Conservation (phyloP, 2,329 filamentous ascomycete genomes). For the Xylariales sp. region DNA sequence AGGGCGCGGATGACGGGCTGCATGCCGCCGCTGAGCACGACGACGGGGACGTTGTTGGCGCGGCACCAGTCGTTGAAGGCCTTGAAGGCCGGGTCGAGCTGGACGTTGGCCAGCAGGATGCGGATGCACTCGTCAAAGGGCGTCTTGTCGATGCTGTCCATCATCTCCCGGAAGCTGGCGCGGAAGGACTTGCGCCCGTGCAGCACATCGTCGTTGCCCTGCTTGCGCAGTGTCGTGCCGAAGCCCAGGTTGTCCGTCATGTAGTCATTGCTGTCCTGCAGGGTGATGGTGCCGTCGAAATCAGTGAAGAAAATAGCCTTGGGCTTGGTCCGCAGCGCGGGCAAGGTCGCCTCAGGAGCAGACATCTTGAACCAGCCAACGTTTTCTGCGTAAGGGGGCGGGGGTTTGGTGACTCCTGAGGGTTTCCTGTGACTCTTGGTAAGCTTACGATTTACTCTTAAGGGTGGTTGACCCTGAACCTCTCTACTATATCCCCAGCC, state of each 20-base stretch:
- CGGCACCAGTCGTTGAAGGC: constrained; percentile 83
- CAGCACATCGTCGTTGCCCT: constrained; percentile 75
- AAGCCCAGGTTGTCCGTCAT: constrained; percentile 92
- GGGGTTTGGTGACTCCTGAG: not conserved
- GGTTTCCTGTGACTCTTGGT: too few relatives aligned
- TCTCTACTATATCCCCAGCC: too few relatives aligned
- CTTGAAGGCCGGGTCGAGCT: constrained; percentile 82
- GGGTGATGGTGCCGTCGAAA: constrained; percentile 94
- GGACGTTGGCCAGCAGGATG: constrained; percentile 75
- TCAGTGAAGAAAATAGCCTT: constrained; percentile 98
- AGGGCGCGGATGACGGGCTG: constrained; percentile 82
- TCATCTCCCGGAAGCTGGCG: constrained; percentile 86
- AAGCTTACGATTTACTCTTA: too few relatives aligned
- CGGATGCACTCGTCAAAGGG: constrained; percentile 81
- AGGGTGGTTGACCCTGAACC: too few relatives aligned
- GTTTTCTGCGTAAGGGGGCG: not conserved
- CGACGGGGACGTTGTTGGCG: constrained; percentile 81
- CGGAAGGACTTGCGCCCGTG: constrained; percentile 68
- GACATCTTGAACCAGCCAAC: too few relatives aligned
- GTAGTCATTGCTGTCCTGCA: constrained; percentile 60
- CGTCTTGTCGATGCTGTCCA: constrained; percentile 76
- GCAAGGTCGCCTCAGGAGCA: too few relatives aligned
- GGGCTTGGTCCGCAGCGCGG: constrained; percentile 63
- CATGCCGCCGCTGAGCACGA: constrained; percentile 92
- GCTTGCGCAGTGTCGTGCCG: constrained; percentile 64